Evolutionary conservation across 2,329 filamentous ascomycete species (phyloP).

Genomic region (Alternaria infectoria): DNA sequence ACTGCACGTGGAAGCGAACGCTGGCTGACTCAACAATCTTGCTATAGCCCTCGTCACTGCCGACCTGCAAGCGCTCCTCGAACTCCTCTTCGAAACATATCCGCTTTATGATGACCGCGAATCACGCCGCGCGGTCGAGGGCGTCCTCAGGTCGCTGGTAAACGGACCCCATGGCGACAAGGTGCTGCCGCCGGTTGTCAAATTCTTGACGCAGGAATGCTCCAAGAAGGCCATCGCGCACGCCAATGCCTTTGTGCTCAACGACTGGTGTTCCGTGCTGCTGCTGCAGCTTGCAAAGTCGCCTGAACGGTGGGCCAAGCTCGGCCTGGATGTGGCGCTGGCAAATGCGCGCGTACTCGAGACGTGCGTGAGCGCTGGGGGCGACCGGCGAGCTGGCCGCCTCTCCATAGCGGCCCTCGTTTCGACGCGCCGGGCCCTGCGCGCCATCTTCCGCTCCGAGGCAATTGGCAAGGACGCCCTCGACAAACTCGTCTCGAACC

Average conservation of each 20-base stretch:
- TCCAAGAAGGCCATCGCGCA: slow-evolving; percentile 78
- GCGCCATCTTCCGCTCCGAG: slow-evolving; percentile 70
- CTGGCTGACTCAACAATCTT: slow-evolving; percentile 18
- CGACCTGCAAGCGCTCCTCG: slow-evolving; percentile 63
- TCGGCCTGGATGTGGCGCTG: slow-evolving; percentile 69
- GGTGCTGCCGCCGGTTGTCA: slow-evolving; percentile 68
- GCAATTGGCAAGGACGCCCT: slow-evolving; percentile 67
- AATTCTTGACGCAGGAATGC: slow-evolving; percentile 72
- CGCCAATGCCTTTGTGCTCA: slow-evolving; percentile 82
- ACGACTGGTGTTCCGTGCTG: slow-evolving; percentile 86
- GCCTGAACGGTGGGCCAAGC: slow-evolving; percentile 66
- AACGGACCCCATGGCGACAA: slow-evolving; percentile 62
- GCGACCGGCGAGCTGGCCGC: slow-evolving; percentile 51
- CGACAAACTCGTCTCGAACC: slow-evolving; percentile 65
- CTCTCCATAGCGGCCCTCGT: slow-evolving; percentile 77
- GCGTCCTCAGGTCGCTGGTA: slow-evolving; percentile 75
- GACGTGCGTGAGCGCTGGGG: slow-evolving; percentile 67
- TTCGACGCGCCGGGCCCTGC: slow-evolving; percentile 78
- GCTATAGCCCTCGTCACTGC: slow-evolving; percentile 48
- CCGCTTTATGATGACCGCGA: slow-evolving; percentile 83
- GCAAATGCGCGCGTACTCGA: slow-evolving; percentile 78
- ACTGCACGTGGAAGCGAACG: not conserved
- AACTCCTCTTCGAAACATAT: slow-evolving; percentile 84
- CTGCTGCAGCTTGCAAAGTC: slow-evolving; percentile 72
- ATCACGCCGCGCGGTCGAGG: slow-evolving; percentile 82